Base-by-base conservation (phyloP, 192 early-diverging fungal species). In the Glomus cerebriforme region DNA sequence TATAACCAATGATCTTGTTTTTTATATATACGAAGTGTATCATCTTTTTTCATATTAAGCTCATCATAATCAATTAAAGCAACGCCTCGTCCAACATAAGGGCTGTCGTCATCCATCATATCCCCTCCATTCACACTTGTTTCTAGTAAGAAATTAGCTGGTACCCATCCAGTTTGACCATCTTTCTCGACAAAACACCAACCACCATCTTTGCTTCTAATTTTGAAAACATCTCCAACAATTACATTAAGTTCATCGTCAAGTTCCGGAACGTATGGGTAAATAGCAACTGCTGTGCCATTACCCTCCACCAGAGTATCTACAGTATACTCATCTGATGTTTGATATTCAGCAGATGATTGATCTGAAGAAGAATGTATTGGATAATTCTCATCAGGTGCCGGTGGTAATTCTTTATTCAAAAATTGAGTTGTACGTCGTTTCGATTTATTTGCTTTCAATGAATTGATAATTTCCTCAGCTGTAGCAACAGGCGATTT, bases 131-230 rank as follows among this genome's bases (percentile, higher is more conserved):
- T 84, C 17, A 83, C 81, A 31, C 71, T 85, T 54, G 78, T 89
- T 59, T 88, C 87, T 7, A 85, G 79, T 37, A 91, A 65, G 60
- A 86, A 89, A 32, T 86, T 88, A 2, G 86, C 80, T 8, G 90
- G 90, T 35, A 91, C 89, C 87, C 88, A 91, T 22, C 90, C 90
- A 49, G 81, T 66, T 62, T 80, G 82, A 1, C 87, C 90, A 26
- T 87, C 82, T 29, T 85, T 81, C 69, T 91, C 87, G 31, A 89
- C 91, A 10, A 85, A 78, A 81, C 87, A 90, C 91, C 92, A 92
- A 58, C 87, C 91, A 15, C 81, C 79, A 8, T 89, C 88, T 70
- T 85, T 86, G 35, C 80, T 83, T 45, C 86, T 81, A 60, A 92
- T 90, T 60, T 79, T 82, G 80, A 92, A 90, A 54, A 85, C 81